phyloP scores from a whole-genome alignment of 108 stramenopile genomes.

The Ochromonas danica region DNA sequence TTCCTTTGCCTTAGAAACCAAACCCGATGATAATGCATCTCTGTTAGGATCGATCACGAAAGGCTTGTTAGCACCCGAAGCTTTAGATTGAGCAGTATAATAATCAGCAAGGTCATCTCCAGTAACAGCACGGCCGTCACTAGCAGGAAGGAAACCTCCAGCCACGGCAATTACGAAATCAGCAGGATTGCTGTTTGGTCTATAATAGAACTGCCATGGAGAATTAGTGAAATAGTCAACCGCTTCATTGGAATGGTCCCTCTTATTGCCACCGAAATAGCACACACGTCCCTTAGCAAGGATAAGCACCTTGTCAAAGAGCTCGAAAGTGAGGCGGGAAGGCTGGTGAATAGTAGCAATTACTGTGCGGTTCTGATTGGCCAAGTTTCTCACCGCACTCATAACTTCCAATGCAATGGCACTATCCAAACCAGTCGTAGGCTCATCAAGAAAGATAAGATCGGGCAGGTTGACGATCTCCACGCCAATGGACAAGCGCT shows the following conservation, averaged over 20 bases:
- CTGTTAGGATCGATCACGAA: too few species aligned
- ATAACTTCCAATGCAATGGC: conserved; percentile 67
- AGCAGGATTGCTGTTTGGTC: conserved; percentile 8
- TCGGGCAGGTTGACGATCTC: conserved; percentile 11
- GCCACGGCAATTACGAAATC: conserved; percentile 37
- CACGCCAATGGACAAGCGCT: conserved; percentile 26
- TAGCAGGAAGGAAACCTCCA: conserved; percentile 22
- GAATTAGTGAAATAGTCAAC: conserved; percentile 1
- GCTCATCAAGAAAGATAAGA: conserved; percentile 33
- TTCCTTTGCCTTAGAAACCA: too few species aligned
- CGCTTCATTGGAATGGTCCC: neutral
- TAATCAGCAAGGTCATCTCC: conserved; percentile 18
- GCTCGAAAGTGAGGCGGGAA: conserved; percentile 24
- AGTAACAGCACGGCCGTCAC: neutral
- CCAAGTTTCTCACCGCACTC: conserved; percentile 66
- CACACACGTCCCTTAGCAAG: conserved; percentile 22
- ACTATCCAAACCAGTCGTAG: conserved; percentile 72
- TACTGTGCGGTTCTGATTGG: conserved; percentile 72
- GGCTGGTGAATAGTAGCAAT: conserved; percentile 80
- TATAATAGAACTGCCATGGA: neutral
- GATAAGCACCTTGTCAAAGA: conserved; percentile 38
- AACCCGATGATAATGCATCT: too few species aligned
- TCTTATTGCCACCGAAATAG: conserved; percentile 42
- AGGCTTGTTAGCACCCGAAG: too few species aligned
- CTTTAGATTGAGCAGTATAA: too few species aligned